Evolutionary conservation across 1,139 yeast genomes (phyloP), one percentile per base, ranked within the genome.

Genomic region (Meyerozyma athensensis): DNA sequence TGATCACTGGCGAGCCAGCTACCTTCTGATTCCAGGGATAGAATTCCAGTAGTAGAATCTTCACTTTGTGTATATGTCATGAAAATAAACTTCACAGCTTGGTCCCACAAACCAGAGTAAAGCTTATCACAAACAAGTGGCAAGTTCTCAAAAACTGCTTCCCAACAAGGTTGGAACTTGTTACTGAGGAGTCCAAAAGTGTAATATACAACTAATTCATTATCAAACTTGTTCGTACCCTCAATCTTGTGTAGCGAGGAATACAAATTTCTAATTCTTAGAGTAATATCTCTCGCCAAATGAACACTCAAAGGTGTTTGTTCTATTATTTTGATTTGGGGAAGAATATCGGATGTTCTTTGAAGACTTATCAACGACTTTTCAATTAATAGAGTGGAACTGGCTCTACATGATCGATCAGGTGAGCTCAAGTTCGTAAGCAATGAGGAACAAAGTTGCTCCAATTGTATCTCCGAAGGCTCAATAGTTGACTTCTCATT

Each of bases 81-180:
- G 14, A n/a, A 6, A 18, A 37, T 35, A 5, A 30, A 7, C 18
- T 28, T 10, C 14, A 17, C 13, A 3, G 20, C 10, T 4, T n/a
- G 13, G n/a, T 28, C 32, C 32, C 32, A 28, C 18, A 28, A 28
- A 18, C 32, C 20, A 16, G 32, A 17, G 7, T 28, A 16, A 7
- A 28, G 13, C n/a, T 28, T 17, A 17, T 16, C 18, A 9, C 10
- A 12, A 16, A 17, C n/a, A 6, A 56, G 52, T 1, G 81, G 77
- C 7, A 86, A 52, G 5, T 75, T 71, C 43, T 82, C 92, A 39
- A 71, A 65, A 3, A 85, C 82, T 4, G 85, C 86, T 16, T 77
- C 74, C 95, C 96, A 87, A 20, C 83, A 71, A 2, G 98, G 98
- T 43, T 87, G 85, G 50, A 92, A 89, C 43, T 77, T 76, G 34